Base-by-base conservation (phyloP, 345 rosid genomes). In the Eucalyptus pauciflora region DNA sequence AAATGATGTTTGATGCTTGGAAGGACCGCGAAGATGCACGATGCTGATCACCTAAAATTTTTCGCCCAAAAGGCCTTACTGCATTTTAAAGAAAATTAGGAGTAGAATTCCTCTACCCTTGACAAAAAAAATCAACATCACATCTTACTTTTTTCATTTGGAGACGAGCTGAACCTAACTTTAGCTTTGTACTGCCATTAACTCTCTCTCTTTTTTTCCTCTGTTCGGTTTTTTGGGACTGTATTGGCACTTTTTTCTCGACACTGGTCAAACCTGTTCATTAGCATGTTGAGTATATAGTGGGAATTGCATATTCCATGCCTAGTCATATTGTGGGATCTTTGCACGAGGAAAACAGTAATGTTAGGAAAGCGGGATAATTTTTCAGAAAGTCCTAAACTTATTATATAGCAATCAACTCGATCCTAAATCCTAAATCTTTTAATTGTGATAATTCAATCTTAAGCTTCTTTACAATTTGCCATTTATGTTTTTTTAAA, bases 401-500 rank as follows among this genome's bases (percentile, higher is more conserved):
- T 20, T 20, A 41, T 76, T 20, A 3, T 20, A 3, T 37, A 7
- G 5, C 2, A 12, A 37, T 76, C 3, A 37, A 76, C 11, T 10
- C 3, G 41, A 24, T 76, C 7, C 0, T 76, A 41, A 3, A 41
- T 20, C 6, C 0, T 76, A 41, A 37, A 41, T 20, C 2, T 76
- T 76, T 20, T 37, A 76, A 2, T 76, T 41, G 7, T 20, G 46
- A 20, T 3, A 11, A 37, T 6, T 76, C 5, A 11, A 2, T 37
- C 6, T 5, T 16, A 69, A 64, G 10, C 8, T n/a, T 7, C 17
- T 64, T 64, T 7, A n/a, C 1, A 0, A 64, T 14, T 64, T 1
- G 5, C 16, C 0, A 15, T 5, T n/a, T 64, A 13, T n/a, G n/a
- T n/a, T 13, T 62, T 29, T 13, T 0, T n/a, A 29, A 22, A 27